Evolutionary conservation across 306 rosid genomes (phyloP).

Genomic region (Calophaca sinica): DNA sequence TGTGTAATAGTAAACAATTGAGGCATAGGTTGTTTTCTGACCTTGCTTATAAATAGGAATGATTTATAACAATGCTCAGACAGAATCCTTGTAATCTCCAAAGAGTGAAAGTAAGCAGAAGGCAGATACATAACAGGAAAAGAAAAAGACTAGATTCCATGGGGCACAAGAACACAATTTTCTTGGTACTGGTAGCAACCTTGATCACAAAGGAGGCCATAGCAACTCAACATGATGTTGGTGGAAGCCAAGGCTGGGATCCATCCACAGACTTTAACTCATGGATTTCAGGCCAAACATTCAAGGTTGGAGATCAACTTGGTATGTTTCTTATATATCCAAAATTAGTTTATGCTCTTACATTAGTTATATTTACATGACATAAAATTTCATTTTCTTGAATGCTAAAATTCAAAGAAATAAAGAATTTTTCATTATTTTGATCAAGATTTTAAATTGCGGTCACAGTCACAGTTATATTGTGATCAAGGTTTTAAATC

Average conservation of each 20-base stretch:
- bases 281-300: constrained; percentile 74
- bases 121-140: background rate
- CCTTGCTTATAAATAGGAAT: constrained; percentile 48
- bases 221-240: constrained; percentile 71
- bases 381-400: background rate
- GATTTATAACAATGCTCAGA: constrained; percentile 27
- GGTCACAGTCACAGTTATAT: no score
- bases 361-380: background rate
- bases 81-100: background rate
- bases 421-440: no score
- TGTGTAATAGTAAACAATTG: background rate
- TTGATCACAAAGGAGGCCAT: constrained; percentile 53
- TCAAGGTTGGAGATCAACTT: constrained; percentile 86
- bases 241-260: constrained; percentile 96
- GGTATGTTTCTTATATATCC: constrained; percentile 54
- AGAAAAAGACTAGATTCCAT: constrained; percentile 29
- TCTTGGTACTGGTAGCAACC: constrained; percentile 52
- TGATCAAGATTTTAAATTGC: no score
- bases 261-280: constrained; percentile 73
- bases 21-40: constrained; percentile 5
- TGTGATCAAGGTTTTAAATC: no score
- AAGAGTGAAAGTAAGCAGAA: constrained; percentile 28
- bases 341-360: background rate
- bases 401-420: background rate
- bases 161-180: constrained; percentile 67